These are phyloP conservation scores for Fusarium nanum DNA, from an alignment of 2,329 filamentous ascomycete species.

Conservation along the genomic window DNA sequence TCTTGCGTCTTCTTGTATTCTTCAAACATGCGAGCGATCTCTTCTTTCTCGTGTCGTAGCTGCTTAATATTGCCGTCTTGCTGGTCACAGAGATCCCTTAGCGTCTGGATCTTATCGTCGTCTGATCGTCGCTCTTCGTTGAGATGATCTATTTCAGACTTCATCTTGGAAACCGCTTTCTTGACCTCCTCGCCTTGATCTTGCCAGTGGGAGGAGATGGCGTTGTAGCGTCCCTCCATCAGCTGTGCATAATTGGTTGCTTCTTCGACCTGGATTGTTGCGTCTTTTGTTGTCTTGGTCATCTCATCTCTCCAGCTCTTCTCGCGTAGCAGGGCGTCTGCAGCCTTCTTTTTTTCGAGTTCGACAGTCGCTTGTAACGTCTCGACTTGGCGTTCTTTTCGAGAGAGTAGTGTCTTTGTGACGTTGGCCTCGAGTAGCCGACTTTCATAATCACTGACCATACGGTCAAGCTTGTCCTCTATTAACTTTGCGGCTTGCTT, in stretches of 20 bases:
- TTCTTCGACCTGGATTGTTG: slow-evolving; percentile 72
- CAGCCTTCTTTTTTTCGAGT: slow-evolving; percentile 70
- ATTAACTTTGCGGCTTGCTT: slow-evolving; percentile 74
- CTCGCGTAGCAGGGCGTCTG: slow-evolving; percentile 70
- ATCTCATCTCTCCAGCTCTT: slow-evolving; percentile 71
- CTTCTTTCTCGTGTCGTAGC: slow-evolving; percentile 69
- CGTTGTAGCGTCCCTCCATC: slow-evolving; percentile 76
- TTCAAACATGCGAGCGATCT: slow-evolving; percentile 69
- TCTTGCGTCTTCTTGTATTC: slow-evolving; percentile 74
- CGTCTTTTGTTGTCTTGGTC: slow-evolving; percentile 69
- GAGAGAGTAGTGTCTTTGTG: slow-evolving; percentile 75
- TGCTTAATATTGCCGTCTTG: slow-evolving; percentile 75
- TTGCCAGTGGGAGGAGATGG: slow-evolving; percentile 73
- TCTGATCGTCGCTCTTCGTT: slow-evolving; percentile 68
- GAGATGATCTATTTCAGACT: slow-evolving; percentile 65
- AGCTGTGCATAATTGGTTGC: slow-evolving; percentile 73
- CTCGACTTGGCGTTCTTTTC: slow-evolving; percentile 80
- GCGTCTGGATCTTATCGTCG: slow-evolving; percentile 70
- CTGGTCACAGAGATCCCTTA: slow-evolving; percentile 78
- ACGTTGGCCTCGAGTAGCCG: slow-evolving; percentile 76
- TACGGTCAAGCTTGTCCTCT: slow-evolving; percentile 77
- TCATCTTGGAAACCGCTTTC: slow-evolving; percentile 61
- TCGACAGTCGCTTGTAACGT: slow-evolving; percentile 73
- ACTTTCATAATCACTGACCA: slow-evolving; percentile 75
- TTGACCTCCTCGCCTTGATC: slow-evolving; percentile 73